phyloP scores from a whole-genome alignment of 78 protist species.

The Pigoraptor vietnamica region DNA sequence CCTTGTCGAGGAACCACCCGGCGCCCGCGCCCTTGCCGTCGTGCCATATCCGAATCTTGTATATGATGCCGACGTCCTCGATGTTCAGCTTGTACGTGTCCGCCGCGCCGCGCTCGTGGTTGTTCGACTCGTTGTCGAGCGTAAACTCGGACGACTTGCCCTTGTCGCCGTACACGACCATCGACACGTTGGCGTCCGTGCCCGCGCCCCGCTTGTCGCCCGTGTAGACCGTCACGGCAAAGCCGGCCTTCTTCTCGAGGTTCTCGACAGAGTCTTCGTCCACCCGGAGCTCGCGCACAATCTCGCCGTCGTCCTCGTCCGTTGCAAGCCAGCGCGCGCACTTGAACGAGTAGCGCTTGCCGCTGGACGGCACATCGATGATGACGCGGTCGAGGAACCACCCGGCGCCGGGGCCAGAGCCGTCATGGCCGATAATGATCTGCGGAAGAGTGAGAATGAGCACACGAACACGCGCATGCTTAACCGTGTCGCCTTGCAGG shows the following conservation, averaged over 20 bases:
- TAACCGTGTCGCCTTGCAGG: neutral
- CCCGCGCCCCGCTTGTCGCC: conserved; percentile 14
- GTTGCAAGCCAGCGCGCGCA: conserved; percentile 17
- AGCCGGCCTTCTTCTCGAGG: neutral
- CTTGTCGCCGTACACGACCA: neutral
- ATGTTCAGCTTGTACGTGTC: neutral
- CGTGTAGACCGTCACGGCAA: neutral
- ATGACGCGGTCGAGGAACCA: conserved; percentile 16
- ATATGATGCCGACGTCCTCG: neutral
- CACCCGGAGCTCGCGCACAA: conserved; percentile 3
- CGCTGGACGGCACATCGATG: neutral
- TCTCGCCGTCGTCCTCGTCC: conserved; percentile 26
- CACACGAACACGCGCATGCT: neutral
- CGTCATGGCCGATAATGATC: conserved; percentile 8
- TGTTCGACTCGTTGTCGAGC: neutral
- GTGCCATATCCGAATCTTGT: neutral
- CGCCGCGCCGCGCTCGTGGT: neutral
- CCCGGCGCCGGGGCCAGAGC: neutral
- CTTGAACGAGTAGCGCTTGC: neutral
- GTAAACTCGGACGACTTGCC: no score
- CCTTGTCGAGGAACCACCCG: conserved; percentile 21
- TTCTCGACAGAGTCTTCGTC: neutral
- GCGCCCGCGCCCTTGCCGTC: neutral
- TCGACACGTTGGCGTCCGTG: conserved; percentile 5
- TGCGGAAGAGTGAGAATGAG: neutral